Conservation (phyloP, 768 basidiomycete genomes). For the Phylloporus sp. region DNA sequence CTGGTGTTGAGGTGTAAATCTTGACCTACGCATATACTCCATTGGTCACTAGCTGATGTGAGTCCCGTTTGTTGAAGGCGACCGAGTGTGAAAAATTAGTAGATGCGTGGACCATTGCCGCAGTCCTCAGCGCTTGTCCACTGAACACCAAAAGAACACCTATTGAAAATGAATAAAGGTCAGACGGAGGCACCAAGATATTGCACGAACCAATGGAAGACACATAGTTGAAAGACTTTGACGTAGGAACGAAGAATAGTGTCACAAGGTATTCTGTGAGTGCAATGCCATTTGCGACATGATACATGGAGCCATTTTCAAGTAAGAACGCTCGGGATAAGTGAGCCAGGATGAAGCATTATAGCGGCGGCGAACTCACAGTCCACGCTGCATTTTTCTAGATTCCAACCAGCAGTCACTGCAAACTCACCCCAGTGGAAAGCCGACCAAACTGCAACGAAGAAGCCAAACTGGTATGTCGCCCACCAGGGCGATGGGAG, state of each 20-base stretch:
- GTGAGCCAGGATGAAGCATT: conserved; percentile 1
- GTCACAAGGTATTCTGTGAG: conserved; percentile 76
- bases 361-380: conserved; percentile 53
- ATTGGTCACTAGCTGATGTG: conserved; percentile 79
- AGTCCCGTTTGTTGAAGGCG: conserved; percentile 65
- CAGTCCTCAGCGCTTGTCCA: conserved; percentile 78
- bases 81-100: conserved; percentile 92
- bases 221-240: conserved; percentile 57
- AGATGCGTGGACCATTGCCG: conserved; percentile 95
- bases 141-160: conserved; percentile 60
- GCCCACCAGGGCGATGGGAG: conserved; percentile 52
- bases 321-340: conserved; percentile 75
- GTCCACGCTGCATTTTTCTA: conserved; percentile 86
- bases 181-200: not conserved
- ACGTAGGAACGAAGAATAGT: conserved; percentile 60
- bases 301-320: conserved; percentile 85
- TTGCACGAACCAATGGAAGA: conserved; percentile 48
- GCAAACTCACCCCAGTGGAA: conserved; percentile 97
- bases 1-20: not conserved
- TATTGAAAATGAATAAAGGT: conserved; percentile 32
- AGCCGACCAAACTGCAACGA: conserved; percentile 73
- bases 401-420: conserved; percentile 94
- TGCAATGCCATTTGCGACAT: conserved; percentile 76
- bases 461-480: conserved; percentile 78
- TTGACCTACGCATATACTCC: conserved; percentile 81